A percentile compares a stretch with the other conserved stretches of the same genome.
Conservation (phyloP, 441 rosid genomes). For the Dalechampia spathulata region DNA sequence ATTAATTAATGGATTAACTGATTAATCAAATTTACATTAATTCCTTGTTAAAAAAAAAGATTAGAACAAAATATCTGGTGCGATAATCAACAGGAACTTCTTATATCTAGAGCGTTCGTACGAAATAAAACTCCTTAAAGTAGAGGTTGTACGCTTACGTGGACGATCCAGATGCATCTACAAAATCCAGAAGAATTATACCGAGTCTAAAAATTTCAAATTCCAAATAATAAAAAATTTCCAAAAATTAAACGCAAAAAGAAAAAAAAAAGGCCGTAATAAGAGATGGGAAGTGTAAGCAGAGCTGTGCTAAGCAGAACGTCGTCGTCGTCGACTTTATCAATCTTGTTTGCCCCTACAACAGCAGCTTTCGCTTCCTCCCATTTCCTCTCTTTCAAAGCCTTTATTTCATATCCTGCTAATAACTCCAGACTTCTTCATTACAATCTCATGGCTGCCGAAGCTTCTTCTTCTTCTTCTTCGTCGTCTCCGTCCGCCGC, state of each 20-base stretch:
- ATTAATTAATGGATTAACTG: too few relatives aligned
- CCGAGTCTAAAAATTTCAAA: too few relatives aligned
- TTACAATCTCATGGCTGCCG: conserved; percentile 41
- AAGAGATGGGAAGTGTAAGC: conserved; percentile 31
- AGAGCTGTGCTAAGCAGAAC: conserved; percentile 33
- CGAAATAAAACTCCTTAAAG: too few relatives aligned
- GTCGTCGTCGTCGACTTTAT: conserved; percentile 25
- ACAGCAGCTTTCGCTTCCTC: conserved; percentile 22
- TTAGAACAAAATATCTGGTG: too few relatives aligned
- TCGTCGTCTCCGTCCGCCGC: conserved; percentile 33
- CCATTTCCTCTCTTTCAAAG: conserved; percentile 29
- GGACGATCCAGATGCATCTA: too few relatives aligned
- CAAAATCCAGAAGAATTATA: too few relatives aligned
- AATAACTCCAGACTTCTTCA: conserved; percentile 8
- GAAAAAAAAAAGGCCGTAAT: not conserved
- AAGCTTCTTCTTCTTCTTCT: conserved; percentile 37
- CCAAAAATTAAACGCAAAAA: not conserved
- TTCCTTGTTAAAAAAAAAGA: too few relatives aligned
- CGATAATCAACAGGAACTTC: too few relatives aligned
- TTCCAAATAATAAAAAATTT: too few relatives aligned
- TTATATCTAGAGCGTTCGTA: too few relatives aligned
- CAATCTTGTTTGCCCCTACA: conserved; percentile 30
- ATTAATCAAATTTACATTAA: too few relatives aligned
- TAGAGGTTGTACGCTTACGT: too few relatives aligned
- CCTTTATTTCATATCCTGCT: conserved; percentile 9